These are phyloP conservation scores for Wickerhamomyces sp. DNA, from an alignment of 1,139 yeast species.

Conservation along the genomic window DNA sequence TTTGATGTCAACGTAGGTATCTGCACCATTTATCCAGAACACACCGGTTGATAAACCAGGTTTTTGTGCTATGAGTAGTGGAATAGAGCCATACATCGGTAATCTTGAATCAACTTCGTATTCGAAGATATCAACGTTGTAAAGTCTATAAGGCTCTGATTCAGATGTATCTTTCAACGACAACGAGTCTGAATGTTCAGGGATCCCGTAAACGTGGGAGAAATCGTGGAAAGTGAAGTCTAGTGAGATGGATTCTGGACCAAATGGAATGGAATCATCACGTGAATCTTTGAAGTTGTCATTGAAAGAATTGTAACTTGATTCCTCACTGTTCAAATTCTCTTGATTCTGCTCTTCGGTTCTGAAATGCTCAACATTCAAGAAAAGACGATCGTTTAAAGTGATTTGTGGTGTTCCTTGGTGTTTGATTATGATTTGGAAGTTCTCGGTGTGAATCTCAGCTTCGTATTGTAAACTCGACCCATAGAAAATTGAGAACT, in stretches of 20 bases:
- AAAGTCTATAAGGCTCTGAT: constrained; percentile 77
- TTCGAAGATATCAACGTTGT: constrained; percentile 91
- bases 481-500: constrained; percentile 38
- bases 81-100: constrained; percentile 95
- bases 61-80: constrained; percentile 71
- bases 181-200: constrained; percentile 88
- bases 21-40: constrained; percentile 93
- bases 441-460: constrained; percentile 42
- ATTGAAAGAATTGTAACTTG: constrained; percentile 49
- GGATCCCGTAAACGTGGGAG: constrained; percentile 77
- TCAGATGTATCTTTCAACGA: constrained; percentile 62
- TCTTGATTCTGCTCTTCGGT: constrained; percentile 31
- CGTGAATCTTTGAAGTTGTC: constrained; percentile 60
- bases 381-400: constrained; percentile 61
- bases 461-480: constrained; percentile 31
- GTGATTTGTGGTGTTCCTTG: constrained; percentile 43
- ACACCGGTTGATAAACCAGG: constrained; percentile 61
- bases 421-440: constrained; percentile 45
- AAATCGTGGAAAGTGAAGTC: constrained; percentile 66
- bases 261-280: constrained; percentile 61
- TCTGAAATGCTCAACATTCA: constrained; percentile 81
- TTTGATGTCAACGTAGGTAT: constrained; percentile 78
- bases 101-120: constrained; percentile 75
- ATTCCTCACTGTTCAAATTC: constrained; percentile 50
- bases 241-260: constrained; percentile 85